Percentiles rank a stretch among this genome's conserved stretches.
Evolutionary conservation across 2,329 filamentous ascomycete species (phyloP).

Genomic region (Plenodomus biglobosus): DNA sequence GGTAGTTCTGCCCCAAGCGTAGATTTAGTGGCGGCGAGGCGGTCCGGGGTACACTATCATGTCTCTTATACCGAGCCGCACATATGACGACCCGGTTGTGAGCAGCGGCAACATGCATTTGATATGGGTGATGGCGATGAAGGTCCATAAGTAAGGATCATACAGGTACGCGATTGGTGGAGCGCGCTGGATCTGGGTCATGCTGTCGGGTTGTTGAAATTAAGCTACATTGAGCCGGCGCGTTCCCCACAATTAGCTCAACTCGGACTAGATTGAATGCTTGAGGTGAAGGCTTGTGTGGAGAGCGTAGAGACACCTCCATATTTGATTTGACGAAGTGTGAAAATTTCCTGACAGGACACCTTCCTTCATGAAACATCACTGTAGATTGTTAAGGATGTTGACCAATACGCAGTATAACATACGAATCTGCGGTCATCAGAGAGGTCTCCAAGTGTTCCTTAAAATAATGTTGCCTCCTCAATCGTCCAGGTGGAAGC

Average conservation of each 20-base stretch:
- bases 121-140: slow-evolving; percentile 1
- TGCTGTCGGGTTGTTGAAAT: slow-evolving; percentile 8
- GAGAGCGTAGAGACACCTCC: not conserved
- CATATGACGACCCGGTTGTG: slow-evolving; percentile 3
- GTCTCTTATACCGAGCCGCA: slow-evolving; percentile 1
- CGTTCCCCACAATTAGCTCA: slow-evolving; percentile 10
- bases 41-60: slow-evolving; percentile 33
- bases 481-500: too few species aligned
- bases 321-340: too few species aligned
- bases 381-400: too few species aligned
- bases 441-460: too few species aligned
- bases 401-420: too few species aligned
- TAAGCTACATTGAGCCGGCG: slow-evolving; percentile 17
- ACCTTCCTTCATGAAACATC: too few species aligned
- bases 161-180: slow-evolving; percentile 1
- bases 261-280: slow-evolving; percentile 1
- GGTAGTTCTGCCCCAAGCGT: slow-evolving; percentile 24
- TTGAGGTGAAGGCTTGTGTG: slow-evolving; percentile 1
- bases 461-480: too few species aligned
- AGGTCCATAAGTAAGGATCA: not conserved
- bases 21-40: slow-evolving; percentile 36
- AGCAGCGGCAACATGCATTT: slow-evolving; percentile 4
- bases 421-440: too few species aligned
- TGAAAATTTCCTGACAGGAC: too few species aligned
- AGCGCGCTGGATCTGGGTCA: not conserved